These are phyloP conservation scores for Dioszegia aurantiaca DNA, from an alignment of 768 basidiomycete genomes.

Conservation along the genomic window DNA sequence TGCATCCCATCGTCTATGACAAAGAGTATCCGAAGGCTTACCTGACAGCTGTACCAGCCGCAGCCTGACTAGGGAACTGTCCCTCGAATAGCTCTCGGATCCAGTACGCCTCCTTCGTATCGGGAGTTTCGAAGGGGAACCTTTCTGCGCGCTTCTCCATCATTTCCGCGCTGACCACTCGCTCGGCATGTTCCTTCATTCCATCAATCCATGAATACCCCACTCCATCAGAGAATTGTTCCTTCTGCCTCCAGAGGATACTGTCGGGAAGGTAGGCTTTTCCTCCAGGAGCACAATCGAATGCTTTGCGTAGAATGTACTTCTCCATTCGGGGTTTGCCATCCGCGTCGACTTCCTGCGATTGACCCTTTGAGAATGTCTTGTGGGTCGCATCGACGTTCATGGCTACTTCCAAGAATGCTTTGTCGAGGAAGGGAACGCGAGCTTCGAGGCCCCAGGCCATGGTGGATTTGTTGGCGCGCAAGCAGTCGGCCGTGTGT, in stretches of 20 bases:
- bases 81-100: conserved; percentile 90
- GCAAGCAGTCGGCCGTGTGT: conserved; percentile 93
- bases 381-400: conserved; percentile 82
- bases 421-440: conserved; percentile 96
- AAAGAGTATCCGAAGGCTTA: not conserved
- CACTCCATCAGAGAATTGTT: conserved; percentile 92
- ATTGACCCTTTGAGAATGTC: conserved; percentile 76
- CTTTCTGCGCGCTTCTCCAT: conserved; percentile 70
- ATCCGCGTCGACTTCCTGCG: conserved; percentile 74
- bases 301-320: conserved; percentile 95
- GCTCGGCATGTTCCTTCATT: conserved; percentile 81
- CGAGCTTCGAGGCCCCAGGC: conserved; percentile 99
- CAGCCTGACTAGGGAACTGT: conserved; percentile 77
- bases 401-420: conserved; percentile 92
- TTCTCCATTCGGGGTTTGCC: conserved; percentile 95
- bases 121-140: conserved; percentile 76
- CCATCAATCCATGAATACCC: conserved; percentile 99
- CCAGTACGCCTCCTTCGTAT: conserved; percentile 94
- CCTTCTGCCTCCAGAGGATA: conserved; percentile 98
- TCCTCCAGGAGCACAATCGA: conserved; percentile 73
- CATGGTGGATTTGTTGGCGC: conserved; percentile 99
- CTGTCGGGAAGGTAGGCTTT: conserved; percentile 89
- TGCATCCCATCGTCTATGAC: not conserved
- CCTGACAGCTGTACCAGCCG: conserved; percentile 85
- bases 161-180: conserved; percentile 72